A percentile compares a stretch with the other conserved stretches of the same genome.
phyloP scores from a whole-genome alignment of 768 basidiomycete genomes.

The Leccinum boreale region DNA sequence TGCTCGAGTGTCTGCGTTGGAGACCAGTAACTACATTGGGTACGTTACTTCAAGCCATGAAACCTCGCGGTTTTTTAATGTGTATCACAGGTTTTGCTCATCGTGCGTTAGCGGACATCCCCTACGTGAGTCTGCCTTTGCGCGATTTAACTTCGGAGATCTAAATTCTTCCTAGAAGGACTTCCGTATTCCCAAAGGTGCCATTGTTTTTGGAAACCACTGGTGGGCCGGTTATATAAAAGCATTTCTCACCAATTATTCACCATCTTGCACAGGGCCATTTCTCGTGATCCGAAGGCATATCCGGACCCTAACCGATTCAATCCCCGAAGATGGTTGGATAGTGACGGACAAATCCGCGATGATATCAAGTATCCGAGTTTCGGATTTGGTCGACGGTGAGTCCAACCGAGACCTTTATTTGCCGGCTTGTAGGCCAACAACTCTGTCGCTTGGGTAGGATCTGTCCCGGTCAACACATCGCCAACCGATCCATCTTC shows the following conservation, averaged over 20 bases:
- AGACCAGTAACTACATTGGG: slow-evolving; percentile 37
- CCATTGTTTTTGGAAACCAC: slow-evolving; percentile 36
- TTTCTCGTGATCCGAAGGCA: slow-evolving; percentile 54
- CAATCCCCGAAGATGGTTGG: slow-evolving; percentile 56
- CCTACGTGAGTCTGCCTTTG: slow-evolving; percentile 44
- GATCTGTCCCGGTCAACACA: slow-evolving; percentile 65
- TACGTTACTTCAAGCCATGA: neutral
- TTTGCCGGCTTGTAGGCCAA: neutral
- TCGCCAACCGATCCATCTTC: slow-evolving; percentile 60
- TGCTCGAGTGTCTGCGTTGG: slow-evolving; percentile 42
- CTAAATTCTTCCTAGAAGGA: slow-evolving; percentile 26
- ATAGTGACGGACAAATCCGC: slow-evolving; percentile 36
- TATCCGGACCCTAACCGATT: slow-evolving; percentile 61
- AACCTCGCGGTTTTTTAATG: neutral
- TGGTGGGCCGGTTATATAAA: slow-evolving; percentile 22
- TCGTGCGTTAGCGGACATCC: slow-evolving; percentile 59
- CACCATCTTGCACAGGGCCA: slow-evolving; percentile 35
- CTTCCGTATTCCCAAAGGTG: slow-evolving; percentile 35
- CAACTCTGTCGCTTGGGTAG: slow-evolving; percentile 25
- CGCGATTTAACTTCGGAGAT: neutral
- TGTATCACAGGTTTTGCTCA: slow-evolving; percentile 52
- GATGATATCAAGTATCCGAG: slow-evolving; percentile 51
- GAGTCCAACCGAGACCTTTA: neutral
- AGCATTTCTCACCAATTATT: neutral
- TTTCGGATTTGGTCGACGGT: slow-evolving; percentile 55